Conservation (phyloP, 2,329 filamentous ascomycete species). For the Colletotrichum abscissum region DNA sequence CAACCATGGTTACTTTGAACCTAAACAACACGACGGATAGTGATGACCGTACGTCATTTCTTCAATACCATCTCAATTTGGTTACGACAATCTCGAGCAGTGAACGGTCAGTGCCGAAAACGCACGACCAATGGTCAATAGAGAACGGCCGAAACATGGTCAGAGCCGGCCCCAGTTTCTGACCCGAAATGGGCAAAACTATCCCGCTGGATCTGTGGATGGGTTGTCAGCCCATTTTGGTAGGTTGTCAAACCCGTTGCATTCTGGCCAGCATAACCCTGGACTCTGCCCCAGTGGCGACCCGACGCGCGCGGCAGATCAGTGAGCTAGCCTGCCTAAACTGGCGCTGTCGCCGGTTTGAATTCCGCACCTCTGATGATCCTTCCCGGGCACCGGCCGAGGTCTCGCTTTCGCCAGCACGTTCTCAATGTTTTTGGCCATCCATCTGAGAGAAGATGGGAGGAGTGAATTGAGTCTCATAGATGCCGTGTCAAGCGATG, state of each 20-base stretch:
- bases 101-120: background rate
- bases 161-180: background rate
- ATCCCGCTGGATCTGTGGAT: constrained; percentile 1
- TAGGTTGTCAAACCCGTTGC: constrained; percentile 14
- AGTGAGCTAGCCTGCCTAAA: constrained; percentile 17
- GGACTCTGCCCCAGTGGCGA: constrained; percentile 10
- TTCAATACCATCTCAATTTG: background rate
- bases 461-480: background rate
- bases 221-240: constrained; percentile 28
- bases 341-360: constrained; percentile 22
- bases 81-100: background rate
- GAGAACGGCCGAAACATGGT: background rate
- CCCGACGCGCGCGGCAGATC: constrained; percentile 28
- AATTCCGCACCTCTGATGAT: constrained; percentile 18
- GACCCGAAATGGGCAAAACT: background rate
- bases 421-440: background rate
- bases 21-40: background rate
- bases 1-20: background rate
- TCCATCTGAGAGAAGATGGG: background rate
- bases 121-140: background rate
- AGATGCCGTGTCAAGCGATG: background rate
- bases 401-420: background rate
- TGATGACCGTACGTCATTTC: background rate
- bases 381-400: constrained; percentile 11
- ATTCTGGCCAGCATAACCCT: background rate